Percentiles rank a stretch among this genome's conserved stretches.
Conservation (phyloP, 2,329 filamentous ascomycete genomes). For the Botrytis galanthina region DNA sequence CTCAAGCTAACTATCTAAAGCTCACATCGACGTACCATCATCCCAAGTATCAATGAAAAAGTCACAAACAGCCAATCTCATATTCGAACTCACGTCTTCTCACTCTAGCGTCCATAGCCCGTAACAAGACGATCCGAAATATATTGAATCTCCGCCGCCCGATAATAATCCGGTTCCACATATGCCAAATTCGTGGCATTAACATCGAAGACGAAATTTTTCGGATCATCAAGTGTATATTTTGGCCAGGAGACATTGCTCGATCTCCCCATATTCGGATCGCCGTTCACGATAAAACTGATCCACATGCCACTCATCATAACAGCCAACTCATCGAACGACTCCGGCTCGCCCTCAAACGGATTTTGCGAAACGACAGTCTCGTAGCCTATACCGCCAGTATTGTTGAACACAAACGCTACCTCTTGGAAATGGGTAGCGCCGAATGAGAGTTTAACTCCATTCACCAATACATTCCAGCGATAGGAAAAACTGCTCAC, state of each 20-base stretch:
- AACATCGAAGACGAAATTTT: conserved; percentile 48
- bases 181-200: conserved; percentile 43
- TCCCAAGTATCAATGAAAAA: neutral
- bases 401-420: conserved; percentile 40
- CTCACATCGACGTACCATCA: neutral
- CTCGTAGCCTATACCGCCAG: conserved; percentile 33
- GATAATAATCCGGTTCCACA: conserved; percentile 47
- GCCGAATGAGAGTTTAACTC: conserved; percentile 44
- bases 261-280: conserved; percentile 28
- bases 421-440: conserved; percentile 53
- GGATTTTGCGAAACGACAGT: conserved; percentile 24
- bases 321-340: conserved; percentile 23
- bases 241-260: conserved; percentile 42
- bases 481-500: conserved; percentile 58
- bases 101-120: neutral
- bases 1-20: neutral
- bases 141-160: conserved; percentile 31
- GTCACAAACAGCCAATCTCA: neutral
- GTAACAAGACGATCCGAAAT: conserved; percentile 17
- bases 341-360: conserved; percentile 27
- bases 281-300: conserved; percentile 27
- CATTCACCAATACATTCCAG: conserved; percentile 55
- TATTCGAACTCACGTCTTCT: neutral
- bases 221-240: conserved; percentile 43
- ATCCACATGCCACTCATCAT: conserved; percentile 33